Conservation (phyloP, 495 filamentous ascomycete genomes). For the Stereocaulon alpinum region DNA sequence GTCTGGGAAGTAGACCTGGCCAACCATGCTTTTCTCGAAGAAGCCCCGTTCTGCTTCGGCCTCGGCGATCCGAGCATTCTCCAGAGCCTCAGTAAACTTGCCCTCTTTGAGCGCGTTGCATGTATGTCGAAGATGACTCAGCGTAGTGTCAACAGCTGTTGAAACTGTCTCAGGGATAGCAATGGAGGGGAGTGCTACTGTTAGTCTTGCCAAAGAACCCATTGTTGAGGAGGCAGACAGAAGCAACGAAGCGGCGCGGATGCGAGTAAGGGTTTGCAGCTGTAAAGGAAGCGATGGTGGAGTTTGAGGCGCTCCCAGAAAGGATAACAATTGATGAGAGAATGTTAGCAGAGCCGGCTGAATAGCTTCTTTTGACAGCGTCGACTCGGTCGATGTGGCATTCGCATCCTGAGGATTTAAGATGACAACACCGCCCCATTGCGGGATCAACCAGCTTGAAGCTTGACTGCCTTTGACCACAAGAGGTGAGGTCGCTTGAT, state of each 20-base stretch:
- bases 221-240: conserved; percentile 87
- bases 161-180: conserved; percentile 82
- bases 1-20: conserved; percentile 94
- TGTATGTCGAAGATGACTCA: conserved; percentile 61
- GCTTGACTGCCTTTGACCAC: conserved; percentile 59
- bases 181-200: conserved; percentile 75
- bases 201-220: conserved; percentile 81
- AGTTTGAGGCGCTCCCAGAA: conserved; percentile 75
- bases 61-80: conserved; percentile 74
- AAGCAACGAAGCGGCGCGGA: conserved; percentile 76
- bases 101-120: conserved; percentile 63
- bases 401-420: conserved; percentile 42
- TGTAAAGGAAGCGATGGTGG: conserved; percentile 73
- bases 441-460: conserved; percentile 87
- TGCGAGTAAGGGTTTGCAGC: conserved; percentile 69
- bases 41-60: conserved; percentile 86
- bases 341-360: conserved; percentile 78
- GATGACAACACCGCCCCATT: conserved; percentile 91
- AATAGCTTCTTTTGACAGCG: conserved; percentile 50
- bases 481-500: conserved; percentile 48
- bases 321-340: conserved; percentile 80
- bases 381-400: conserved; percentile 18
- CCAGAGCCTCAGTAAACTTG: conserved; percentile 55
- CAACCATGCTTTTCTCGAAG: conserved; percentile 98
- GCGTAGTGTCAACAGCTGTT: conserved; percentile 68